Evolutionary conservation across 1,139 yeast genomes (phyloP), one percentile per base, ranked within the genome.

Genomic region (Yamadazyma atlantica): DNA sequence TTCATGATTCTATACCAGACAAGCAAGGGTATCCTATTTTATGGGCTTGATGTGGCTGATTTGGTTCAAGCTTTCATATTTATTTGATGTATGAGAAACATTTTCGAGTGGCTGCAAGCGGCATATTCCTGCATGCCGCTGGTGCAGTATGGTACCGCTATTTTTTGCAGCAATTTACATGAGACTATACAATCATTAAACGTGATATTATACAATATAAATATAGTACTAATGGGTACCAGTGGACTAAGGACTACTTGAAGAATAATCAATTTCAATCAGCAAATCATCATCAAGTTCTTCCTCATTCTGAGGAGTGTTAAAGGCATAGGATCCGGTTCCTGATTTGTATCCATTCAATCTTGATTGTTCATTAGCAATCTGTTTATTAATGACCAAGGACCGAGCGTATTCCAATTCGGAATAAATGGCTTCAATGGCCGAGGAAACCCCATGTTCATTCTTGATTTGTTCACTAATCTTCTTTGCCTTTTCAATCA

Each of bases 371-470:
- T 49, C 53, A 34, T 48, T 48, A 18, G 42, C 39, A 15, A 49
- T 34, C 37, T 48, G 51, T 34, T 48, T 49, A 31, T 39, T 32
- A 53, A 53, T 33, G 36, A 41, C 35, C 73, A 73, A 46, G 76
- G 61, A 38, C 69, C 75, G 64, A 2, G 97, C 87, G 55, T 90
- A 90, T 38, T 82, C 92, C 58, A 89, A 59, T 47, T 89, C 89
- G 1, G 80, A 72, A 60, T 90, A 90, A 14, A 90, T 85, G 10
- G 78, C 64, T 42, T 80, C 82, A 35, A 90, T 80, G 0, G 97
- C 97, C 19, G 70, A 70, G 15, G 66, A 64, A 6, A 89, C 96
- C 2, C 98, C 98, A 51, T 82, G 67, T 54, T 90, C 97, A 17
- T 64, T 64, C 12, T 75, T 60, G 39, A 90, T 85, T 36, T 71